Base-by-base conservation (phyloP, 2,329 filamentous ascomycete genomes). In the Fusarium nisikadoi region DNA sequence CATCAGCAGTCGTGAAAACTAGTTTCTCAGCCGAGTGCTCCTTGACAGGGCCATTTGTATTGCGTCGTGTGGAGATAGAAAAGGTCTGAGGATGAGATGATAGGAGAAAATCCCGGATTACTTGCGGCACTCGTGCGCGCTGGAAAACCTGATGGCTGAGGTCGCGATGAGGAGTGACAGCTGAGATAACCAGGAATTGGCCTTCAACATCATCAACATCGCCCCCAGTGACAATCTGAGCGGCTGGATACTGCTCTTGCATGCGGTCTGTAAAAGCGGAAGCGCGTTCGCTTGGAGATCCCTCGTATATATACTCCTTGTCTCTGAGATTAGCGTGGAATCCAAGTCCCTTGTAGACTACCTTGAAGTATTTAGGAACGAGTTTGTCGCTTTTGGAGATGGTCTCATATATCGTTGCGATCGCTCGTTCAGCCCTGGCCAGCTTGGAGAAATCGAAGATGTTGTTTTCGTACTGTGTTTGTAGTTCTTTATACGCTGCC, bases 281-380 rank as follows among this genome's bases (percentile, higher is more conserved):
- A 43, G 94, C 90, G 27, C 93, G 89, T 81, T 98, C 95, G 11
- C 86, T 90, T 2, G 92, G 87, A 4, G 90, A 89, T 1, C 93
- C 94, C 81, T 98, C 94, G 76, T 97, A 97, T 61, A 98, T 92
- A 80, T 94, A 98, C 65, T 95, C 92, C 83, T 97, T 97, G 81
- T 98, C 94, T 56, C 94, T 89, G 27, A 98, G 81, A 53, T 88
- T 92, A 4, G 90, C 78, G 3, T 95, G 93, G 81, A 98, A 98
- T 2, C 95, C 95, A 60, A 97, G 89, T 9, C 95, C 95, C 77
- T 92, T 93, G 84, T 96, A 98, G 17, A 91, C 87, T 33, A 98
- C 95, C 72, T 93, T 92, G 88, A 97, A 98, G 82, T 97, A 98
- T 70, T 95, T 92, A 16, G 94, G 92, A 66, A 92, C 90, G 23